phyloP scores from a whole-genome alignment of 306 rosid species.

The Vicia villosa region DNA sequence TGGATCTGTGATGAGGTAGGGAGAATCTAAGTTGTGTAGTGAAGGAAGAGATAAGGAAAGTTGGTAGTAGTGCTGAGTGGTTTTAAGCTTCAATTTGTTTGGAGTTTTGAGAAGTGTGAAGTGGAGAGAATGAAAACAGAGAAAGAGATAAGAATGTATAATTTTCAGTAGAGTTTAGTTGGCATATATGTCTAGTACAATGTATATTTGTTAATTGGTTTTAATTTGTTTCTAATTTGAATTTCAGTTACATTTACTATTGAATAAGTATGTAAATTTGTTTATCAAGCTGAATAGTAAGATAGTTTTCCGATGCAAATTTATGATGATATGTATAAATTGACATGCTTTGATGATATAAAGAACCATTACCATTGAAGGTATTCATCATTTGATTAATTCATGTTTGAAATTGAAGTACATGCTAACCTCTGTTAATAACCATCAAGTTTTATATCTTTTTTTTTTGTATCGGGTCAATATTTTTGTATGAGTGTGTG shows the following conservation, averaged over 20 bases:
- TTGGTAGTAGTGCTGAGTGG: conserved; percentile 24
- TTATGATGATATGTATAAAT: conserved; percentile 5
- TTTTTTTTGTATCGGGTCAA: not conserved
- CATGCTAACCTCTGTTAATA: not conserved
- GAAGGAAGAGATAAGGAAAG: conserved; percentile 37
- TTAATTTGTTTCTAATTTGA: too few relatives aligned
- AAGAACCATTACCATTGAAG: too few relatives aligned
- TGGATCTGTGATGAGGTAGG: conserved; percentile 80
- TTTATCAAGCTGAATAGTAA: conserved; percentile 37
- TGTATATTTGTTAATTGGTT: too few relatives aligned
- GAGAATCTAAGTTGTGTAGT: conserved; percentile 44
- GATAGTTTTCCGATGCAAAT: conserved; percentile 1
- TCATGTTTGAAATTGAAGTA: not conserved
- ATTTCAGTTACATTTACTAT: too few relatives aligned
- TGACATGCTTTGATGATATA: not conserved
- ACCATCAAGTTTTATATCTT: conserved; percentile 1
- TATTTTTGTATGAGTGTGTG: not conserved
- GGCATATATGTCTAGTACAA: too few relatives aligned
- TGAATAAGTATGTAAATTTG: too few relatives aligned
- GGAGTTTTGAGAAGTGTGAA: conserved; percentile 14
- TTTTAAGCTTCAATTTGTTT: conserved; percentile 45
- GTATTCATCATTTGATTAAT: too few relatives aligned
- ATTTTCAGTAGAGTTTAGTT: too few relatives aligned
- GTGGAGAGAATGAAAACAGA: conserved; percentile 14
- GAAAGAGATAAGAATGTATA: conserved; percentile 15